Base-by-base conservation (phyloP, 495 filamentous ascomycete species). In the Podospora tetraspora region DNA sequence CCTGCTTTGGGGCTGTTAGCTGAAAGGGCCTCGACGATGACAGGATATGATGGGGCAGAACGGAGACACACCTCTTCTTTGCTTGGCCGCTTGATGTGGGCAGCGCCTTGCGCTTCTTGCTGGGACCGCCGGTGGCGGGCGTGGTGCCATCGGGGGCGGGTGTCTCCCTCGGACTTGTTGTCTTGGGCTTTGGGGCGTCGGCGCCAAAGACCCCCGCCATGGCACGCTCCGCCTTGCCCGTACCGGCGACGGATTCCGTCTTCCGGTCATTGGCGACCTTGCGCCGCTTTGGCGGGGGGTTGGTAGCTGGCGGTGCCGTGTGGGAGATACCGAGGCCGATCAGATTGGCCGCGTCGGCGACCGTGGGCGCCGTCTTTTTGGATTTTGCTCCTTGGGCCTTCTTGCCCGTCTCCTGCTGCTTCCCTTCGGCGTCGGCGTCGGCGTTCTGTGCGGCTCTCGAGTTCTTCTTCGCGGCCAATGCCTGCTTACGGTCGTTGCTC, bases 401-500 rank as follows among this genome's bases (percentile, higher is more conserved):
- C 85, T 87, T 95, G 72, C 71, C 81, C 62, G 75, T 62, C 29
- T 80, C 84, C 67, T 63, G 76, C 71, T 76, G 73, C 70, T 81
- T 84, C 66, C 80, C 79, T 37, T 96, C 93, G 66, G 65, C 66
- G 21, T 78, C 76, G 21, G 67, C 69, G 19, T 71, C 70, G 16
- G 66, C 58, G 22, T 69, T 64, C 56, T 88, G 85, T n/a, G 43
- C 43, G 43, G 85, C 84, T 71, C 90, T 88, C 37, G 83, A 82
- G 62, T 84, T 86, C 73, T 91, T 91, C 69, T 90, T 91, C 13
- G 90, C 90, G 58, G 88, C 79, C 66, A 93, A 79, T 5, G 92
- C 91, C 79, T 95, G 92, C 64, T 93, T 90, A 71, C 91, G 84
- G 37, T 86, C 88, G 75, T 91, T 95, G 75, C 92, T 94, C 71